Conservation (phyloP, 768 basidiomycete genomes). For the Hericium rajendrae region DNA sequence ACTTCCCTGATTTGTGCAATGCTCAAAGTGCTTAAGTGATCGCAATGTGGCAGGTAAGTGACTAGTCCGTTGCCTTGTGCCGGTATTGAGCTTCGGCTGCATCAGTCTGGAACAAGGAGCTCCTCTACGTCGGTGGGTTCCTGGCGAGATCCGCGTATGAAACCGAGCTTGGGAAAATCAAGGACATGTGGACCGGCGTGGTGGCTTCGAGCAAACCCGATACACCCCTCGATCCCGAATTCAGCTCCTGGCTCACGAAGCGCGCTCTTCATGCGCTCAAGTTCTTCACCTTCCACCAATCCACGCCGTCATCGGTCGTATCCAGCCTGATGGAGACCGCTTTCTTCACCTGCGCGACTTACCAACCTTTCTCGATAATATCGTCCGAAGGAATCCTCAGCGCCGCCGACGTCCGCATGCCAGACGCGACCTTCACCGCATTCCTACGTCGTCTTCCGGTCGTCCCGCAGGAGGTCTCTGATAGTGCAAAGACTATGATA, state of each 20-base stretch:
- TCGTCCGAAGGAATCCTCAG: constrained; percentile 65
- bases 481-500: constrained; percentile 51
- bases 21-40: constrained; percentile 38
- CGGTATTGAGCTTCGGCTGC: neutral
- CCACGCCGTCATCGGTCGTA: constrained; percentile 80
- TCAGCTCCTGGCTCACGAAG: constrained; percentile 40
- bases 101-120: constrained; percentile 83
- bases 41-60: constrained; percentile 63
- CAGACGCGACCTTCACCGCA: constrained; percentile 54
- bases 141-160: constrained; percentile 80
- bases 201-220: constrained; percentile 20
- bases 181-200: constrained; percentile 49
- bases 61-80: neutral
- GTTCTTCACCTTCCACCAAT: constrained; percentile 84
- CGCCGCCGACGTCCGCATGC: constrained; percentile 60
- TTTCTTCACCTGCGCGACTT: constrained; percentile 61
- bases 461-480: constrained; percentile 50
- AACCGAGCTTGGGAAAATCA: constrained; percentile 57
- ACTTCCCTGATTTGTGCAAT: neutral
- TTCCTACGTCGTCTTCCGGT: constrained; percentile 78
- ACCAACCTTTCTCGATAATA: constrained; percentile 53
- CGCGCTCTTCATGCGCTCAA: constrained; percentile 71
- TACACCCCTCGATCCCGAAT: constrained; percentile 26
- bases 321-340: constrained; percentile 59
- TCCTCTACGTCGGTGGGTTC: constrained; percentile 77